phyloP scores from a whole-genome alignment of 768 basidiomycete genomes.

The Mycena polygramma region DNA sequence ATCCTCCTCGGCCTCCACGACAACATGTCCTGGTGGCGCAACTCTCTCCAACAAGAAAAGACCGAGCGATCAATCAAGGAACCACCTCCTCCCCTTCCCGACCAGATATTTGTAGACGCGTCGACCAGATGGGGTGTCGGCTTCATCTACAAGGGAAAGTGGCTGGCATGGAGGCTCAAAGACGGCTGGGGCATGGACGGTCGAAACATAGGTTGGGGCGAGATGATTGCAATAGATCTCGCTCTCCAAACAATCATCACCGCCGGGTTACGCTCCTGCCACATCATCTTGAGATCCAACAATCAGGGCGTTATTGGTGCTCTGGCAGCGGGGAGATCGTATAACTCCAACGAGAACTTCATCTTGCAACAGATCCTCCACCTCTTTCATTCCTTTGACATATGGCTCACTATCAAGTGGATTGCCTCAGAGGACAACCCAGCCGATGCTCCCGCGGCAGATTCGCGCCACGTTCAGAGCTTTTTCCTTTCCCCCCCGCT shows the following conservation, averaged over 20 bases:
- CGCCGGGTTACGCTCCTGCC: constrained; percentile 38
- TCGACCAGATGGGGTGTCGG: constrained; percentile 58
- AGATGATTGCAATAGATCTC: constrained; percentile 59
- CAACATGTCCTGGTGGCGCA: not conserved
- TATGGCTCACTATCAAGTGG: constrained; percentile 45
- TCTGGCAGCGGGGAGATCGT: constrained; percentile 41
- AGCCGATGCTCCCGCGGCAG: constrained; percentile 49
- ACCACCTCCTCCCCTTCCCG: constrained; percentile 14
- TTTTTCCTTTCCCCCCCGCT: not conserved
- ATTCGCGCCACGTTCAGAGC: constrained; percentile 26
- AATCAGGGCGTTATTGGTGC: constrained; percentile 56
- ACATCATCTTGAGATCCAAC: constrained; percentile 53
- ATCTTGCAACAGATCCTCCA: constrained; percentile 46
- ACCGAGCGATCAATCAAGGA: constrained; percentile 20
- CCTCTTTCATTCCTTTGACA: constrained; percentile 35
- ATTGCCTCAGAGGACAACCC: constrained; percentile 48
- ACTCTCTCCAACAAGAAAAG: not conserved
- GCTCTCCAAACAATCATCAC: constrained; percentile 50
- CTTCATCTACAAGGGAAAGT: constrained; percentile 47
- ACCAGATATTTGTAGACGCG: constrained; percentile 55
- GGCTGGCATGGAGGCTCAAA: constrained; percentile 57
- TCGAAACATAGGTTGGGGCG: constrained; percentile 59
- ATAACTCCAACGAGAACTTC: constrained; percentile 40
- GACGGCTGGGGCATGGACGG: constrained; percentile 45
- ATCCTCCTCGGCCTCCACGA: not conserved